Conservation (phyloP, 1,284 basidiomycete genomes). For the Papiliotrema nemorosa region DNA sequence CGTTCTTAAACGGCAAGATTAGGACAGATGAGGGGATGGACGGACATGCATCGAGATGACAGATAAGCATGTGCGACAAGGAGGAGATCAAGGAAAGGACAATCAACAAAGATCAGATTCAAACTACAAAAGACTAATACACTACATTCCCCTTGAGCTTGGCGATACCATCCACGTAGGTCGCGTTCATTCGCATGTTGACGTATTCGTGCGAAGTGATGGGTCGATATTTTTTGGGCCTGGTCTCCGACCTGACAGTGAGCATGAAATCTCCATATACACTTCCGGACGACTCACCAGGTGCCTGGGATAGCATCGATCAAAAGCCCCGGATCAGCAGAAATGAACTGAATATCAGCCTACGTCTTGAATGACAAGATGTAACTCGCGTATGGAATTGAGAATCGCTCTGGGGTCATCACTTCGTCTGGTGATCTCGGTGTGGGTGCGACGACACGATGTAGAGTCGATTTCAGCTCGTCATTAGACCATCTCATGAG, state of each 20-base stretch:
- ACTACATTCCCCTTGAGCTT: constrained; percentile 9
- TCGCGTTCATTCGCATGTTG: constrained; percentile 31
- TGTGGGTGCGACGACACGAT: constrained; percentile 58
- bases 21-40: not conserved
- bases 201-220: constrained; percentile 53
- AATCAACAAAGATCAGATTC: not conserved
- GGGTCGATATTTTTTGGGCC: constrained; percentile 52
- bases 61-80: not conserved
- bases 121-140: constrained; percentile 4
- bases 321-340: constrained; percentile 51
- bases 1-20: not conserved
- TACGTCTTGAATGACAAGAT: not conserved
- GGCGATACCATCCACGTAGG: constrained; percentile 14
- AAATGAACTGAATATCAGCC: constrained; percentile 41
- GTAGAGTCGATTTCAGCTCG: constrained; percentile 58
- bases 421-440: constrained; percentile 30
- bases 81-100: no score
- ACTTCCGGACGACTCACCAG: constrained; percentile 27
- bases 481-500: constrained; percentile 64
- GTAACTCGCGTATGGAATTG: constrained; percentile 57
- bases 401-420: constrained; percentile 55
- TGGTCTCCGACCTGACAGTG: constrained; percentile 33
- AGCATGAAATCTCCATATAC: not conserved
- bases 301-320: constrained; percentile 58
- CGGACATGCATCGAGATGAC: not conserved